Percentiles rank a stretch among this genome's conserved stretches.
phyloP scores from a whole-genome alignment of 2,329 filamentous ascomycete genomes.

The Talaromyces sp. region DNA sequence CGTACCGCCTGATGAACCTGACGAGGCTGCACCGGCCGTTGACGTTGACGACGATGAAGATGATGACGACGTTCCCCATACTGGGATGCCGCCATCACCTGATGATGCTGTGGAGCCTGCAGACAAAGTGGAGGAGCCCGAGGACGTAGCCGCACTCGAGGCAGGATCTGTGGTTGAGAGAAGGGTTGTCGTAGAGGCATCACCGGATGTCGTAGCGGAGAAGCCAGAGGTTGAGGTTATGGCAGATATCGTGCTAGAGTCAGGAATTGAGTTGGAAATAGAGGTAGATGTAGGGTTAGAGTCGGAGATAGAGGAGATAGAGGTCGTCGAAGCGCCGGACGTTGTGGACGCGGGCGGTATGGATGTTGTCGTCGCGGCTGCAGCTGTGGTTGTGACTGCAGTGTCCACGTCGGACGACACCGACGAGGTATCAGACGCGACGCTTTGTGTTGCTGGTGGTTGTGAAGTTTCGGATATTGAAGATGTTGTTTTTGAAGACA shows the following conservation, averaged over 20 bases:
- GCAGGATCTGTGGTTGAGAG: slow-evolving; percentile 1
- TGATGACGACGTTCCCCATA: neutral
- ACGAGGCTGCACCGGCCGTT: slow-evolving; percentile 6
- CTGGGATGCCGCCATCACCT: neutral
- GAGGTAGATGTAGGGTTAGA: neutral
- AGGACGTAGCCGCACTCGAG: slow-evolving; percentile 1
- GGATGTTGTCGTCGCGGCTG: neutral
- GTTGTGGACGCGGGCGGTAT: neutral
- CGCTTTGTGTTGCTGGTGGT: neutral
- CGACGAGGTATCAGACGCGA: neutral
- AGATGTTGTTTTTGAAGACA: neutral
- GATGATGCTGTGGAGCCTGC: neutral
- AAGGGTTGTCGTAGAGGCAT: neutral
- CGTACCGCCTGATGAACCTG: slow-evolving; percentile 10
- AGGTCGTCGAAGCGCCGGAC: neutral
- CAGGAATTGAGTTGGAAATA: neutral
- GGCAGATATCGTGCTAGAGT: neutral
- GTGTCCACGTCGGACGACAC: neutral
- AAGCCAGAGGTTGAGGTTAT: neutral
- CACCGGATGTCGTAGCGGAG: neutral
- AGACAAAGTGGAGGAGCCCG: neutral
- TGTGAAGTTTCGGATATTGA: neutral
- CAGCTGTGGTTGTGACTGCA: neutral
- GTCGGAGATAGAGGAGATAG: neutral
- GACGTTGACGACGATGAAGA: neutral